Conservation (phyloP, 371 early-diverging fungal species). For the Batrachochytrium dendrobatidis region DNA sequence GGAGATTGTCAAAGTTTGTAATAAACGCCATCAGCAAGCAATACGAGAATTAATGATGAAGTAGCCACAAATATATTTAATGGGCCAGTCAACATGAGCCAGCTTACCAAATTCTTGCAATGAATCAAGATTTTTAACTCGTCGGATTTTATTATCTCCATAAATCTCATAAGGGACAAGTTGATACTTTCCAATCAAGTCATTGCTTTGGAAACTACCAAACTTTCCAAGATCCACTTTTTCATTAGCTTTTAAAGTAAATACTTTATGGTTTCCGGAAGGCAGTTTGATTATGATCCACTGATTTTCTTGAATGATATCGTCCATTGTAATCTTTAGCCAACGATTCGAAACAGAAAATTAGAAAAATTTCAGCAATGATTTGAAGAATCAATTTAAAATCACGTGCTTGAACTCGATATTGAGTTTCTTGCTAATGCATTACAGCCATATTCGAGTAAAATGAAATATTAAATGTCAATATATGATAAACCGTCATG, state of each 20-base stretch:
- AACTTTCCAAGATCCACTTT: slow-evolving; percentile 83
- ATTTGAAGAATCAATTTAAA: too few relatives aligned
- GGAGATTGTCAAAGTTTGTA: not conserved
- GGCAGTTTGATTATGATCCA: slow-evolving; percentile 1
- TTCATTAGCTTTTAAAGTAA: slow-evolving; percentile 1
- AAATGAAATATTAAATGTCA: too few relatives aligned
- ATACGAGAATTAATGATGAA: not conserved
- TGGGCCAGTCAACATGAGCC: not conserved
- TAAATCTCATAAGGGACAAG: slow-evolving; percentile 81
- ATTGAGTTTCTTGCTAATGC: too few relatives aligned
- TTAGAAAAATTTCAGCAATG: too few relatives aligned
- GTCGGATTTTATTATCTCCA: slow-evolving; percentile 31
- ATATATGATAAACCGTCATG: too few relatives aligned
- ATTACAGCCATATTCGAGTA: too few relatives aligned
- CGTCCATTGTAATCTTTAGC: not conserved
- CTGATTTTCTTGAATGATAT: not conserved
- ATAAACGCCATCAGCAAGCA: not conserved
- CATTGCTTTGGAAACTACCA: slow-evolving; percentile 70
- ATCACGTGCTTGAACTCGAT: too few relatives aligned
- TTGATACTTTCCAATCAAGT: slow-evolving; percentile 74
- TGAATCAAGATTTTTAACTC: slow-evolving; percentile 9
- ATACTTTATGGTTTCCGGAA: slow-evolving; percentile 1
- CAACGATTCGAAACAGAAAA: too few relatives aligned
- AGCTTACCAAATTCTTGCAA: slow-evolving; percentile 15
- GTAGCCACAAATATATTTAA: not conserved